Evolutionary conservation across 1,284 basidiomycete genomes (phyloP).

Genomic region (Xanthoconium separans): DNA sequence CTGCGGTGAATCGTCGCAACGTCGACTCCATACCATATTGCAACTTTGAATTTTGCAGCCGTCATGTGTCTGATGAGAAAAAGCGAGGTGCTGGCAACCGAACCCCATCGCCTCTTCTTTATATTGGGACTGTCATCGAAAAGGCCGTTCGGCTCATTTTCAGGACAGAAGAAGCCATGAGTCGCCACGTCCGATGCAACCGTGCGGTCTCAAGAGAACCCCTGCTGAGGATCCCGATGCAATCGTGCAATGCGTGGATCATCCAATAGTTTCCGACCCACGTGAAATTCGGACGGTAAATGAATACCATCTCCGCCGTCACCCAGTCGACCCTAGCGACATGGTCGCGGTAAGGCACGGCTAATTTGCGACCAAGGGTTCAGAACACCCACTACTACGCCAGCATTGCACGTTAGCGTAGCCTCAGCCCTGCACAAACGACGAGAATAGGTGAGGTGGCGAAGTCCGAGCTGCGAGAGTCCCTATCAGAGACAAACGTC

Average conservation of each 20-base stretch:
- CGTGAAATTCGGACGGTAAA: not conserved
- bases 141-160: not conserved
- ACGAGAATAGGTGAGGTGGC: not conserved
- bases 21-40: constrained; percentile 26
- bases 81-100: not conserved
- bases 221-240: constrained; percentile 18
- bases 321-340: constrained; percentile 1
- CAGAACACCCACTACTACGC: no score
- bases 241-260: constrained; percentile 14
- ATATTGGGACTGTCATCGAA: not conserved
- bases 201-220: constrained; percentile 13
- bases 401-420: not conserved
- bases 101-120: constrained; percentile 4
- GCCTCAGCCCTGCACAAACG: not conserved
- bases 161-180: constrained; percentile 2
- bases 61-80: constrained; percentile 12
- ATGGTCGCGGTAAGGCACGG: not conserved
- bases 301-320: not conserved
- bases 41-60: constrained; percentile 28
- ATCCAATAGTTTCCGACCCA: not conserved
- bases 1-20: not conserved
- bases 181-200: constrained; percentile 26
- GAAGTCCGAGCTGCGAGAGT: not conserved
- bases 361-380: not conserved
- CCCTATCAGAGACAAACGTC: not conserved